Percentiles rank a stretch among this genome's conserved stretches.
Evolutionary conservation across 805 yeast species (phyloP).

Genomic region (Maudiozyma turicensis): DNA sequence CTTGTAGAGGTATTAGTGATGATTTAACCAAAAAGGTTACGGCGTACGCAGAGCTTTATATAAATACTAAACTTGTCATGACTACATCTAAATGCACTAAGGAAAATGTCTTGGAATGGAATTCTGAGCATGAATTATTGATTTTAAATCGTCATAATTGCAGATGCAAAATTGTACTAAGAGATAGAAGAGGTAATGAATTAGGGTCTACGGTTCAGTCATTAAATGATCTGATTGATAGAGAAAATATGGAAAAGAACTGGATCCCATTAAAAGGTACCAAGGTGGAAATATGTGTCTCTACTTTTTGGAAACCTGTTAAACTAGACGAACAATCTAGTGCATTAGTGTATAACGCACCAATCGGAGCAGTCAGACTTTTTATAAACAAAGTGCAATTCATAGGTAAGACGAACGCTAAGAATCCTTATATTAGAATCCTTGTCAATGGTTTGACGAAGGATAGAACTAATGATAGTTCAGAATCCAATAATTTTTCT

Average conservation of each 20-base stretch:
- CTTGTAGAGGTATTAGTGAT: conserved; percentile 14
- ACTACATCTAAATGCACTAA: conserved; percentile 41
- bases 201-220: conserved; percentile 49
- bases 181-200: conserved; percentile 46
- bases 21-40: conserved; percentile 42
- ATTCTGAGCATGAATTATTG: conserved; percentile 50
- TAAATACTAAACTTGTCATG: conserved; percentile 48
- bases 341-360: conserved; percentile 68
- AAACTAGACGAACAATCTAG: conserved; percentile 52
- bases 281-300: conserved; percentile 57
- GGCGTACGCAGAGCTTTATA: conserved; percentile 57
- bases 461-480: conserved; percentile 60
- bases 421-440: conserved; percentile 76
- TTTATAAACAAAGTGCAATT: conserved; percentile 56
- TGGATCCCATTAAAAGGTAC: conserved; percentile 69
- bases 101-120: conserved; percentile 59
- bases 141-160: conserved; percentile 58
- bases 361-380: conserved; percentile 79
- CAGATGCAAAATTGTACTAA: conserved; percentile 52
- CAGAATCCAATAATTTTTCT: conserved; percentile 60
- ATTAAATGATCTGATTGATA: conserved; percentile 55
- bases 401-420: conserved; percentile 62
- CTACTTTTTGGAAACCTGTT: conserved; percentile 76
- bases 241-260: conserved; percentile 61
- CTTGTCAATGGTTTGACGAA: conserved; percentile 61